Percentiles rank a stretch among this genome's conserved stretches.
phyloP scores from a whole-genome alignment of 2,329 filamentous ascomycete species.

The Exophiala dermatitidis region DNA sequence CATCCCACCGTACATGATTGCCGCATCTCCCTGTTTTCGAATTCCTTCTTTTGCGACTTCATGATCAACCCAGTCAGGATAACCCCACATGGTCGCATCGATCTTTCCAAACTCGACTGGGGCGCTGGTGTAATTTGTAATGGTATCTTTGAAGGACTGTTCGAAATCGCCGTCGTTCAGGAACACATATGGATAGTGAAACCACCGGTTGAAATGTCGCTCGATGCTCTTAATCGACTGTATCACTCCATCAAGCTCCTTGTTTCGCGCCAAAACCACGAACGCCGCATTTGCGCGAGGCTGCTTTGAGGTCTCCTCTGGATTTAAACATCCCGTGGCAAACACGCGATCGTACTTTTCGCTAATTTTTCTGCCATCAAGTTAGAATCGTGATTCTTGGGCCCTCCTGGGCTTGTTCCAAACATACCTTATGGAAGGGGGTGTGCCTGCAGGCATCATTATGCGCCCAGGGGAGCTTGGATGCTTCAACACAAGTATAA shows the following conservation, averaged over 20 bases:
- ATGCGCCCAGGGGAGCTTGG: slow-evolving; percentile 74
- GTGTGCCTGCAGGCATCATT: slow-evolving; percentile 78
- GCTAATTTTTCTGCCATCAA: slow-evolving; percentile 70
- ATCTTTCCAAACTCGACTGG: slow-evolving; percentile 92
- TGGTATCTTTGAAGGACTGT: slow-evolving; percentile 78
- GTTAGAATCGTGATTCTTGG: slow-evolving; percentile 13
- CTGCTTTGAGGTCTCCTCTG: slow-evolving; percentile 61
- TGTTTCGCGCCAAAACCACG: slow-evolving; percentile 90
- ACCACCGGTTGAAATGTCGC: slow-evolving; percentile 98
- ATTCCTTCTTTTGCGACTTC: slow-evolving; percentile 95
- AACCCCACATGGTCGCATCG: slow-evolving; percentile 85
- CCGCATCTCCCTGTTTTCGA: slow-evolving; percentile 88
- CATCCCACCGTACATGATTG: slow-evolving; percentile 98
- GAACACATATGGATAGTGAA: slow-evolving; percentile 96
- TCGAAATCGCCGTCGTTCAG: slow-evolving; percentile 97
- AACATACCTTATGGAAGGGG: slow-evolving; percentile 78
- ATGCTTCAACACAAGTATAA: slow-evolving; percentile 82
- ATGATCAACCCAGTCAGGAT: slow-evolving; percentile 89
- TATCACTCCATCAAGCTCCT: slow-evolving; percentile 90
- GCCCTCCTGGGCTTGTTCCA: not conserved
- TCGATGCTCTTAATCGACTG: slow-evolving; percentile 97
- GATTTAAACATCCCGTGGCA: slow-evolving; percentile 75
- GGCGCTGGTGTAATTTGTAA: slow-evolving; percentile 82
- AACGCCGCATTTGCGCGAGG: slow-evolving; percentile 90
- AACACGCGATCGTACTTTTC: slow-evolving; percentile 98